phyloP scores from a whole-genome alignment of 2,329 filamentous ascomycete genomes.

The Xylariomycetidae sp. region DNA sequence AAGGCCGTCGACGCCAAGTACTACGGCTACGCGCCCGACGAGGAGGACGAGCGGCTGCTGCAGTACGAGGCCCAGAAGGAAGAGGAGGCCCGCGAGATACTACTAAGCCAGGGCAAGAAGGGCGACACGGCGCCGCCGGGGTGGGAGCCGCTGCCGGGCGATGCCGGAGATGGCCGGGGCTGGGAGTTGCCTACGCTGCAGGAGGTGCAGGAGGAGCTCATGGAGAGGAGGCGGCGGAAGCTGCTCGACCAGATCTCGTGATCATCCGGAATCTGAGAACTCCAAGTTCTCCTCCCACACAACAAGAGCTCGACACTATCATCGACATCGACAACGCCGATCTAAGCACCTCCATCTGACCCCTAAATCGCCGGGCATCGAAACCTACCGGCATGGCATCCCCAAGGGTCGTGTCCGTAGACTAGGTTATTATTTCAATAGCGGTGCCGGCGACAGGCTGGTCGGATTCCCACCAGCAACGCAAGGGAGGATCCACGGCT shows the following conservation, averaged over 20 bases:
- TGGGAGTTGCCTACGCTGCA: conserved; percentile 85
- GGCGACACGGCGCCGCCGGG: conserved; percentile 53
- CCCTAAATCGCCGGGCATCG: too few species aligned
- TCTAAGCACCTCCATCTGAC: too few species aligned
- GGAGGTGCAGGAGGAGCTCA: conserved; percentile 89
- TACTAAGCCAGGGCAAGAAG: conserved; percentile 51
- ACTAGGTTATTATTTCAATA: too few species aligned
- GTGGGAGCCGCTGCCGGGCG: conserved; percentile 86
- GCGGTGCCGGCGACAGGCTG: too few species aligned
- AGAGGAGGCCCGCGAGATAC: conserved; percentile 67
- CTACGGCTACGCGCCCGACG: conserved; percentile 89
- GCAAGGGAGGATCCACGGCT: too few species aligned
- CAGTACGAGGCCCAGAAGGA: conserved; percentile 82
- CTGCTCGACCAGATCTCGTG: conserved; percentile 71
- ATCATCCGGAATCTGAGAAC: too few species aligned
- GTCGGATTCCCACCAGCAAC: too few species aligned
- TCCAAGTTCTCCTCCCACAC: too few species aligned
- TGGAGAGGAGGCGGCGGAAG: conserved; percentile 78
- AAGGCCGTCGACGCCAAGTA: conserved; percentile 87
- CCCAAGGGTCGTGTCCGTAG: too few species aligned
- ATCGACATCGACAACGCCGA: too few species aligned
- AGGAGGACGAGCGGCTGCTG: conserved; percentile 79
- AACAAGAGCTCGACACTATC: too few species aligned
- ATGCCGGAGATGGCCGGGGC: conserved; percentile 72
- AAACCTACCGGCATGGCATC: too few species aligned